These are phyloP conservation scores for Perkinsus chesapeaki DNA, from an alignment of 169 alveolate genomes.

Conservation along the genomic window DNA sequence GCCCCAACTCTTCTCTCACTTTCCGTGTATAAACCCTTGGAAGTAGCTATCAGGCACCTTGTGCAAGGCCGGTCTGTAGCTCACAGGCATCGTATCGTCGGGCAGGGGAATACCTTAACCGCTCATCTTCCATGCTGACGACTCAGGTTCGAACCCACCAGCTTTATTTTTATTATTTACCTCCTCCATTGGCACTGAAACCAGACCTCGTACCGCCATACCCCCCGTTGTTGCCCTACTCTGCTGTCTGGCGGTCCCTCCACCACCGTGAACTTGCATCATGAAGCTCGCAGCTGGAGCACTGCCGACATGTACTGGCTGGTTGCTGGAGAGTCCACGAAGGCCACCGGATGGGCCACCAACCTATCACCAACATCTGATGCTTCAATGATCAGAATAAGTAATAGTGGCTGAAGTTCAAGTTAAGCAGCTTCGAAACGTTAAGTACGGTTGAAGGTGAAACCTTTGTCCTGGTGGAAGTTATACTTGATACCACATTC, in stretches of 20 bases:
- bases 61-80: background rate
- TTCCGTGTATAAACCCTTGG: background rate
- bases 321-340: background rate
- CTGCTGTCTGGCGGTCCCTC: background rate
- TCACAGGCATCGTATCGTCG: background rate
- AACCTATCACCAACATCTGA: background rate
- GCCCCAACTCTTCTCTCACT: background rate
- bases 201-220: background rate
- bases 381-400: too few relatives aligned
- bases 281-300: background rate
- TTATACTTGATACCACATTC: too few relatives aligned
- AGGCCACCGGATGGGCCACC: background rate
- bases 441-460: too few relatives aligned
- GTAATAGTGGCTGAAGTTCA: too few relatives aligned
- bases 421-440: too few relatives aligned
- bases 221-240: background rate
- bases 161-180: background rate
- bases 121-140: background rate
- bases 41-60: background rate
- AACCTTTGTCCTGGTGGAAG: too few relatives aligned
- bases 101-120: background rate
- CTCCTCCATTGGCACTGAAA: too few relatives aligned
- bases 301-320: background rate
- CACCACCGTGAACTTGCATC: background rate
- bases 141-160: background rate